Percentiles rank a stretch among this genome's conserved stretches.
phyloP scores from a whole-genome alignment of 2,329 filamentous ascomycete genomes.

The Gremmenia infestans region DNA sequence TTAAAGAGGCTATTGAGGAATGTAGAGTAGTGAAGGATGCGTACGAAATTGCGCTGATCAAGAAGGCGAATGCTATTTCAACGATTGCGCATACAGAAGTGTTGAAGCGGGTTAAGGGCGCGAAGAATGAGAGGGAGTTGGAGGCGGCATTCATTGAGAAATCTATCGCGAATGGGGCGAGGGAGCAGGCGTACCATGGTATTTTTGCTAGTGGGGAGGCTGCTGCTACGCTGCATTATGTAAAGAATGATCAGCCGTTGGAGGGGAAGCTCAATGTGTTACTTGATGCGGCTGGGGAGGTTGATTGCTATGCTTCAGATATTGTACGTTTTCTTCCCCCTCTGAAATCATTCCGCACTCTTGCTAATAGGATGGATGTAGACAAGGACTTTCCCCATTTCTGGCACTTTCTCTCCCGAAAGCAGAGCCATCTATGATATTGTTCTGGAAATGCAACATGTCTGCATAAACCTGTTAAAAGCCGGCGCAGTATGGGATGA shows the following conservation, averaged over 20 bases:
- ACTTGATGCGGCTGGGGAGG: conserved; percentile 78
- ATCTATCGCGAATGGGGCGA: conserved; percentile 70
- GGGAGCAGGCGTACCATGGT: conserved; percentile 80
- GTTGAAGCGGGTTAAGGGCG: conserved; percentile 54
- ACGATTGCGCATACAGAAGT: conserved; percentile 61
- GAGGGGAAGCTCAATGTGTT: conserved; percentile 71
- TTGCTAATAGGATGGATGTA: conserved; percentile 36
- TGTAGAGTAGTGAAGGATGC: conserved; percentile 68
- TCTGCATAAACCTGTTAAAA: conserved; percentile 68
- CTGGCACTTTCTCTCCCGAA: conserved; percentile 64
- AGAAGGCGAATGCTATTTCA: conserved; percentile 66
- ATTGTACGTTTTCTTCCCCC: conserved; percentile 42
- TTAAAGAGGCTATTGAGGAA: conserved; percentile 62
- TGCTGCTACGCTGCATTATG: conserved; percentile 83
- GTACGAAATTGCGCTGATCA: conserved; percentile 68
- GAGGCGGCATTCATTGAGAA: conserved; percentile 74
- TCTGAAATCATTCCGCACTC: neutral
- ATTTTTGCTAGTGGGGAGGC: conserved; percentile 79
- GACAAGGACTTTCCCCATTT: conserved; percentile 83
- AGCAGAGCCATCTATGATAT: conserved; percentile 73
- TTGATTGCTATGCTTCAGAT: conserved; percentile 65
- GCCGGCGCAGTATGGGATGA: conserved; percentile 76
- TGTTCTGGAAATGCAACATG: conserved; percentile 80
- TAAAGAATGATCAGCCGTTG: conserved; percentile 69
- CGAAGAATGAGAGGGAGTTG: conserved; percentile 75